Evolutionary conservation across 192 early-diverging fungal species (phyloP), one percentile per base, ranked within the genome.

Genomic region (Powellomyces hirtus): DNA sequence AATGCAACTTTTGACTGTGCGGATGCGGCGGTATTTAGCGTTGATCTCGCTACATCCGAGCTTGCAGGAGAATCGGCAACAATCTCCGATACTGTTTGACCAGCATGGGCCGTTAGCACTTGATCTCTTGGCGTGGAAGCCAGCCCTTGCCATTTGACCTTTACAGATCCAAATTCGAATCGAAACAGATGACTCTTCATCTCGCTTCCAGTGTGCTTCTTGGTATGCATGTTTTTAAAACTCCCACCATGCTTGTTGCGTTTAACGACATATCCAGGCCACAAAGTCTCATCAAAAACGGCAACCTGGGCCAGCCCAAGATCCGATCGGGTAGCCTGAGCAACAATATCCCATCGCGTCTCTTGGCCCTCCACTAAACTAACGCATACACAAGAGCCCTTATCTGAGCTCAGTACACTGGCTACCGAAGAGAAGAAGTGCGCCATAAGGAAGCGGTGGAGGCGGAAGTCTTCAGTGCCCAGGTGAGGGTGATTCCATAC

Each of bases 401-500:
- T 58, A 42, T 50, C 11, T 0, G 20, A 18, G 20, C 35, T 34
- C 38, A 85, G 57, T 26, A 78, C 77, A 27, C 31, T 22, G 0
- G 71, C 59, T 16, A 75, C 79, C 11, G 63, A 68, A 24, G 69
- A 7, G 66, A 84, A 85, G 61, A 85, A 85, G 61, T 85, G 84
- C 1, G 84, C 78, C 79, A 85, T 77, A 11, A 85, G 76, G 66
- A 84, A 85, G 6, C 77, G 69, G 56, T 85, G 84, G 2, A 85
- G 77, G 7, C 84, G 65, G 53, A 84, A 85, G 67, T 85, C 84
- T 63, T 85, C 84, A 0, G 80, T 85, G 14, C 84, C 84, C 46
- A 85, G 64, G 62, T 85, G 84, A 16, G 84, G 84, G 67, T 85
- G 84, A 58, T 85, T 85, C 84, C 84, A 85, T 13, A 77, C 71